phyloP scores from a whole-genome alignment of 306 rosid species.

The Sphenostylis stenocarpa region DNA sequence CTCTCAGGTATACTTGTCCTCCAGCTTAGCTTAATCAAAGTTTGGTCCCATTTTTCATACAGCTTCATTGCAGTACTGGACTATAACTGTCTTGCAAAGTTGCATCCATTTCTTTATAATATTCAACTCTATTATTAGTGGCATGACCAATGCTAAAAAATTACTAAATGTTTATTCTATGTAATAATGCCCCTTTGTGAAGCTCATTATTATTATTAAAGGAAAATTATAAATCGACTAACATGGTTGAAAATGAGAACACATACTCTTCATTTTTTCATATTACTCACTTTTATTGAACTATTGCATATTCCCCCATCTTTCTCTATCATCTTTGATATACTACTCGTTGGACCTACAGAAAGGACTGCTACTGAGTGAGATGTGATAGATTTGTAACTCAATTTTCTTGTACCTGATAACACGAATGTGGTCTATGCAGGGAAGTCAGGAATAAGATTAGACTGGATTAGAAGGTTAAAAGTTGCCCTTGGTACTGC shows the following conservation, averaged over 20 bases:
- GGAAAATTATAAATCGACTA: too few relatives aligned
- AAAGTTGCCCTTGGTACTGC: slow-evolving; percentile 54
- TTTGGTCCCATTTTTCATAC: not conserved
- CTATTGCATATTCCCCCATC: too few relatives aligned
- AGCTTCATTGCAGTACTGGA: not conserved
- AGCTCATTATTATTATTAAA: too few relatives aligned
- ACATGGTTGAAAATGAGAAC: too few relatives aligned
- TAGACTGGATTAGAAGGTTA: slow-evolving; percentile 66
- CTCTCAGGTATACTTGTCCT: slow-evolving; percentile 47
- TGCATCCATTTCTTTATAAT: not conserved
- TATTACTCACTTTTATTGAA: too few relatives aligned
- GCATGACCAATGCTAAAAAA: not conserved
- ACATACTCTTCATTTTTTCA: too few relatives aligned
- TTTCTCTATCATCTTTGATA: too few relatives aligned
- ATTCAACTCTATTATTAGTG: not conserved
- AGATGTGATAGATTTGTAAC: not conserved
- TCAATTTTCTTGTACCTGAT: not conserved
- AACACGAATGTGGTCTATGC: not conserved
- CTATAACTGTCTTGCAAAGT: not conserved
- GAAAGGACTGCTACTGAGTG: too few relatives aligned
- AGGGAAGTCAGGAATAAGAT: slow-evolving; percentile 56
- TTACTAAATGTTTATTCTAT: too few relatives aligned
- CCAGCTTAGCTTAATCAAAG: not conserved
- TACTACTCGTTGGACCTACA: too few relatives aligned
- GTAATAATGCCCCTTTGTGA: too few relatives aligned